Evolutionary conservation across 1,139 yeast species (phyloP).

Genomic region (Debaryomyces subglobosus): DNA sequence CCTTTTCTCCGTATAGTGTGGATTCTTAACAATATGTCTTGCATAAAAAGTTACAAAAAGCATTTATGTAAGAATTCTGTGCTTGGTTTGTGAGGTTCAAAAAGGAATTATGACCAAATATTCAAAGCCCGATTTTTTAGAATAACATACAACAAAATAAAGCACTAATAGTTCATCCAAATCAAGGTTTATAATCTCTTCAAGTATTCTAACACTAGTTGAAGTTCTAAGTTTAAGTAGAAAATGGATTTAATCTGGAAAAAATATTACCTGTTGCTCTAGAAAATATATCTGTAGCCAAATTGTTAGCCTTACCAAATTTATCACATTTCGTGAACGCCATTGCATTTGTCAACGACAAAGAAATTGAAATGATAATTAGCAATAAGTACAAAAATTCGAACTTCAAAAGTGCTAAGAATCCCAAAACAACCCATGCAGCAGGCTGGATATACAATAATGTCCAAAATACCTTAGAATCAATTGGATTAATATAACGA

Average conservation of each 20-base stretch:
- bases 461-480: constrained; percentile 86
- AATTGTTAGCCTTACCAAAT: constrained; percentile 76
- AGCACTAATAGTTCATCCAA: too few species aligned
- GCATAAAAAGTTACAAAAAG: too few species aligned
- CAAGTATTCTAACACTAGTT: not conserved
- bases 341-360: constrained; percentile 80
- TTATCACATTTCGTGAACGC: constrained; percentile 93
- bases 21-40: too few species aligned
- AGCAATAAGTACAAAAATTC: constrained; percentile 73
- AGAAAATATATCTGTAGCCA: constrained; percentile 54
- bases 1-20: too few species aligned
- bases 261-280: constrained; percentile 51
- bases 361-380: constrained; percentile 64
- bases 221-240: not conserved
- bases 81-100: too few species aligned
- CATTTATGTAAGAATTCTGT: too few species aligned
- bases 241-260: constrained; percentile 54
- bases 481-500: constrained; percentile 86
- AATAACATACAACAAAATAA: too few species aligned
- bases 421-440: constrained; percentile 71
- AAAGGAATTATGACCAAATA: too few species aligned
- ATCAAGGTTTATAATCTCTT: not conserved
- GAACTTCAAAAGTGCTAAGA: constrained; percentile 76
- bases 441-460: constrained; percentile 75
- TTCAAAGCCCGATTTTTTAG: too few species aligned